These are phyloP conservation scores for Botrytis elliptica DNA, from an alignment of 2,329 filamentous ascomycete species.

Conservation along the genomic window DNA sequence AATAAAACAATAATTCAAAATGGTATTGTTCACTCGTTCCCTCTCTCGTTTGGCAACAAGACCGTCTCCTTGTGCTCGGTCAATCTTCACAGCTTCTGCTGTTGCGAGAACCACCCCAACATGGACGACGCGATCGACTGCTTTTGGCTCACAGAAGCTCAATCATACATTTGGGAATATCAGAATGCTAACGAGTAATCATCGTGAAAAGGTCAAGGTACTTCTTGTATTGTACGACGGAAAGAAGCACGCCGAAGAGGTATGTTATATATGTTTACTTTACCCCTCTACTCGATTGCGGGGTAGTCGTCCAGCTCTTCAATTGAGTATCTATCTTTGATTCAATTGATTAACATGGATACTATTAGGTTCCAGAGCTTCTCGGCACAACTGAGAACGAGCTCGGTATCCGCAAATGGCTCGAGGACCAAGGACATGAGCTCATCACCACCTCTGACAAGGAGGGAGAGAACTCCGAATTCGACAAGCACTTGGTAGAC, in stretches of 20 bases:
- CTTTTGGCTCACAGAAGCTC: conserved; percentile 6
- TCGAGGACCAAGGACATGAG: conserved; percentile 95
- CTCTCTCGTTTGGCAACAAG: conserved; percentile 33
- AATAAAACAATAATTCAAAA: conserved; percentile 42
- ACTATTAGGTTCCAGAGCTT: conserved; percentile 65
- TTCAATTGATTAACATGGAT: conserved; percentile 11
- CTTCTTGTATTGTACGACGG: conserved; percentile 90
- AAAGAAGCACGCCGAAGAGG: conserved; percentile 82
- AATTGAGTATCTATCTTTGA: conserved; percentile 10
- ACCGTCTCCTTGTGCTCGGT: conserved; percentile 23
- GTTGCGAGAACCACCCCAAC: conserved; percentile 29
- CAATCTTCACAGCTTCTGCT: conserved; percentile 26
- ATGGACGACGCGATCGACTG: conserved; percentile 6
- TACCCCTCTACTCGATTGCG: conserved; percentile 12
- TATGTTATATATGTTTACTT: conserved; percentile 24
- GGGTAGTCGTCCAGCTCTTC: conserved; percentile 17
- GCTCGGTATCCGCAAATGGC: conserved; percentile 94
- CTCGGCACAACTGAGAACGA: conserved; percentile 94
- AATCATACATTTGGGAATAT: conserved; percentile 32
- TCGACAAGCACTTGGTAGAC: conserved; percentile 94
- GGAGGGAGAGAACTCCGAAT: conserved; percentile 87
- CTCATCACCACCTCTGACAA: conserved; percentile 97
- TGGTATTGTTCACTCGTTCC: conserved; percentile 45
- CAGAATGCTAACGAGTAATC: conserved; percentile 38
- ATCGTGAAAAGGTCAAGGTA: conserved; percentile 76